Percentiles rank a stretch among this genome's conserved stretches.
These are phyloP conservation scores for Asclepias syriaca DNA, from an alignment of 257 asterid species.

Conservation along the genomic window DNA sequence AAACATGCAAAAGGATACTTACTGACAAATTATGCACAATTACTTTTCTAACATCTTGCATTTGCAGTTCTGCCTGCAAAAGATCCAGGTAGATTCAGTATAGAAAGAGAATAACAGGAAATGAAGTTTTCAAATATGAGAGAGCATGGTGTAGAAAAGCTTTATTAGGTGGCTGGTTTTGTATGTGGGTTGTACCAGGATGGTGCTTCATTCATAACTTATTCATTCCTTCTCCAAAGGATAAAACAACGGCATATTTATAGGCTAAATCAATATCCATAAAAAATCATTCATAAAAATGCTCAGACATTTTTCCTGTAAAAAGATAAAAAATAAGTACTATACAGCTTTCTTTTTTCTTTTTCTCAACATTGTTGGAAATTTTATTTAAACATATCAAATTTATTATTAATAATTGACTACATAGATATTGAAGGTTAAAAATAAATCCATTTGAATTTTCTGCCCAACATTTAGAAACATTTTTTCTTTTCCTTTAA, in stretches of 20 bases:
- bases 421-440: no score
- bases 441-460: no score
- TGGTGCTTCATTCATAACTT: background rate
- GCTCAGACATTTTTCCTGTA: no score
- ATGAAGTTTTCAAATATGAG: background rate
- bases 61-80: constrained; percentile 86
- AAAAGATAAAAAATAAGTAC: no score
- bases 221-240: background rate
- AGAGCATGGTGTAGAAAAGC: background rate
- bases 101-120: background rate
- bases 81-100: constrained; percentile 2
- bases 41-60: constrained; percentile 89
- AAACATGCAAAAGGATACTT: constrained; percentile 25
- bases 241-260: background rate
- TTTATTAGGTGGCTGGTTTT: background rate
- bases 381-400: no score
- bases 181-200: background rate
- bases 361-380: no score
- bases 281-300: background rate
- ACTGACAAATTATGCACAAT: constrained; percentile 85
- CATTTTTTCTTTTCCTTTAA: no score
- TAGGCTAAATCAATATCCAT: background rate
- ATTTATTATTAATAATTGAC: no score
- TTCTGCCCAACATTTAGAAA: no score
- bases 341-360: no score